Percentiles rank a stretch among this genome's conserved stretches.
These are phyloP conservation scores for Calocybe cyanea DNA, from an alignment of 768 basidiomycete genomes.

Conservation along the genomic window DNA sequence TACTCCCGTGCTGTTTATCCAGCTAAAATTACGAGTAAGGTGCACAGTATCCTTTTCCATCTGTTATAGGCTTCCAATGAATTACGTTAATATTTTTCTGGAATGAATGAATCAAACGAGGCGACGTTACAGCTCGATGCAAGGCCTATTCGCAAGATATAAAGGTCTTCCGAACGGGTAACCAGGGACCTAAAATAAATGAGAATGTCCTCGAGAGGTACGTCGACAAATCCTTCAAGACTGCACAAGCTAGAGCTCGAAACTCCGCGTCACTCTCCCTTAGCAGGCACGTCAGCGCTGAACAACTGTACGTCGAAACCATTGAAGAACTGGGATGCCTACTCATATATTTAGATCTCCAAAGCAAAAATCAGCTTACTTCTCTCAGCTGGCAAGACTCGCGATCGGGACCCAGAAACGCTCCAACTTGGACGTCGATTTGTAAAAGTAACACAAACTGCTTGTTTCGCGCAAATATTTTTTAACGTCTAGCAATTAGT, in stretches of 20 bases:
- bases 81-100: conserved; percentile 15
- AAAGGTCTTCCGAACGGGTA: conserved; percentile 6
- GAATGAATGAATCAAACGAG: conserved; percentile 18
- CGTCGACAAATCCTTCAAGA: neutral
- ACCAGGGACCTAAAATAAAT: conserved; percentile 5
- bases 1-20: neutral
- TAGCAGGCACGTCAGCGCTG: conserved; percentile 30
- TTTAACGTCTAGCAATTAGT: conserved; percentile 31
- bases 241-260: neutral
- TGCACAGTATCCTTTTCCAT: conserved; percentile 6
- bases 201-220: conserved; percentile 21
- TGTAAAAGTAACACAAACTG: conserved; percentile 49
- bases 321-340: neutral
- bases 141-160: conserved; percentile 6
- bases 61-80: conserved; percentile 10
- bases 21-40: conserved; percentile 5
- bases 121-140: conserved; percentile 7
- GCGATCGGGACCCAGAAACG: conserved; percentile 38
- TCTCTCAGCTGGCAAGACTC: conserved; percentile 56
- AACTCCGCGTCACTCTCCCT: neutral
- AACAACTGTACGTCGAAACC: conserved; percentile 33
- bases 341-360: conserved; percentile 42
- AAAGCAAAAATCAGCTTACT: conserved; percentile 35
- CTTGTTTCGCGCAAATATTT: neutral
- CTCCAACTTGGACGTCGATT: conserved; percentile 48